Conservation (phyloP, 2,329 filamentous ascomycete species). For the Monosporascus ibericus region DNA sequence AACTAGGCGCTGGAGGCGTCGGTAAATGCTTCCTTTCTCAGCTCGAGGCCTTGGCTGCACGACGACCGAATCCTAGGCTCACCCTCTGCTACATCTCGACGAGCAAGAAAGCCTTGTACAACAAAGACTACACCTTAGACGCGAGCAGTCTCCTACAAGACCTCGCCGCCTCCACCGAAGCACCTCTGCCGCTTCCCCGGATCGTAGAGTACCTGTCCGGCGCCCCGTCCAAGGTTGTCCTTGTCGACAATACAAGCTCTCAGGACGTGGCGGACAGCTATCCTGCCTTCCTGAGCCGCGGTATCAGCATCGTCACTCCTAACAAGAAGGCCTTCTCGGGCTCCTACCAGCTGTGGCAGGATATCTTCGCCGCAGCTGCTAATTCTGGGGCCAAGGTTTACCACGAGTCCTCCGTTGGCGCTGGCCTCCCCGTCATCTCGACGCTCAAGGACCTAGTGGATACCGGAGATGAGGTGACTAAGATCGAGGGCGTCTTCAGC, state of each 20-base stretch:
- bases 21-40: constrained; percentile 87
- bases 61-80: constrained; percentile 63
- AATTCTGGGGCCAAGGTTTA: constrained; percentile 75
- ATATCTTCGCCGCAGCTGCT: constrained; percentile 72
- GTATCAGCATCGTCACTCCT: constrained; percentile 87
- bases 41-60: constrained; percentile 60
- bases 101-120: constrained; percentile 76
- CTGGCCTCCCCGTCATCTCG: constrained; percentile 86
- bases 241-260: constrained; percentile 95
- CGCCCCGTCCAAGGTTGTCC: constrained; percentile 70
- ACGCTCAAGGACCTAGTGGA: constrained; percentile 91
- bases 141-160: constrained; percentile 55
- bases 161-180: constrained; percentile 57
- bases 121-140: constrained; percentile 63
- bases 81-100: constrained; percentile 80
- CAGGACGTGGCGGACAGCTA: constrained; percentile 79
- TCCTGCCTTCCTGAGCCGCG: constrained; percentile 70
- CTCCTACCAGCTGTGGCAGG: constrained; percentile 73
- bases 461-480: constrained; percentile 85
- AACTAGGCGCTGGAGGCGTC: constrained; percentile 79
- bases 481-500: constrained; percentile 95
- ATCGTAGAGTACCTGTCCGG: constrained; percentile 71
- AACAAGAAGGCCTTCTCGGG: constrained; percentile 98
- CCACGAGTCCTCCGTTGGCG: constrained; percentile 92
- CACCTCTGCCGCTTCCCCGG: constrained; percentile 61